Evolutionary conservation across 192 early-diverging fungal genomes (phyloP).

Genomic region (Phlyctochytrium arcticum): DNA sequence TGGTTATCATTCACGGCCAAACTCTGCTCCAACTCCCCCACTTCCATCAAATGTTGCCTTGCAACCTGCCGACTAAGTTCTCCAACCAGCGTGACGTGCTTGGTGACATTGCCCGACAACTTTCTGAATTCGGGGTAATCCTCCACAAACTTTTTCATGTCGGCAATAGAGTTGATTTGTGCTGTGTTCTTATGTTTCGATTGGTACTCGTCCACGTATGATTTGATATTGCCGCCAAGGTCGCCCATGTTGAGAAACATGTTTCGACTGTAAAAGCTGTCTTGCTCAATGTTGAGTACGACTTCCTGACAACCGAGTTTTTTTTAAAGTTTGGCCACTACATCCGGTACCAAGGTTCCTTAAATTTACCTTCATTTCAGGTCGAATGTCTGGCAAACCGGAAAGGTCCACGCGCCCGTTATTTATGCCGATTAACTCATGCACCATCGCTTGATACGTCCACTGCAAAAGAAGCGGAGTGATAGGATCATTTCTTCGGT

Average conservation of each 20-base stretch:
- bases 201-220: constrained; percentile 94
- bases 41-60: constrained; percentile 70
- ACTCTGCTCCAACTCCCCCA: constrained; percentile 92
- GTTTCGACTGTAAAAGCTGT: constrained; percentile 85
- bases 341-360: background rate
- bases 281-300: constrained; percentile 84
- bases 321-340: background rate
- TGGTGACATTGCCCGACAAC: constrained; percentile 93
- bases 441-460: constrained; percentile 99
- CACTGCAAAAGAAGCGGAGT: constrained; percentile 93
- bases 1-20: constrained; percentile 87
- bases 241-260: constrained; percentile 95
- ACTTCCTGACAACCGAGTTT: constrained; percentile 61
- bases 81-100: constrained; percentile 97
- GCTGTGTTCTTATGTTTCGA: constrained; percentile 82
- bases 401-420: constrained; percentile 93
- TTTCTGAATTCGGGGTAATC: constrained; percentile 98
- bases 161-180: constrained; percentile 90
- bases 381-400: constrained; percentile 69
- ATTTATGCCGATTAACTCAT: constrained; percentile 89
- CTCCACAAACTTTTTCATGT: constrained; percentile 99
- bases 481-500: constrained; percentile 93
- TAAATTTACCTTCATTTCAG: constrained; percentile 70
- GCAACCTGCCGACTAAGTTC: constrained; percentile 84
- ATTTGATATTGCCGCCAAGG: constrained; percentile 87